These are phyloP conservation scores for Xylaria sp. DNA, from an alignment of 2,329 filamentous ascomycete genomes.

Conservation along the genomic window DNA sequence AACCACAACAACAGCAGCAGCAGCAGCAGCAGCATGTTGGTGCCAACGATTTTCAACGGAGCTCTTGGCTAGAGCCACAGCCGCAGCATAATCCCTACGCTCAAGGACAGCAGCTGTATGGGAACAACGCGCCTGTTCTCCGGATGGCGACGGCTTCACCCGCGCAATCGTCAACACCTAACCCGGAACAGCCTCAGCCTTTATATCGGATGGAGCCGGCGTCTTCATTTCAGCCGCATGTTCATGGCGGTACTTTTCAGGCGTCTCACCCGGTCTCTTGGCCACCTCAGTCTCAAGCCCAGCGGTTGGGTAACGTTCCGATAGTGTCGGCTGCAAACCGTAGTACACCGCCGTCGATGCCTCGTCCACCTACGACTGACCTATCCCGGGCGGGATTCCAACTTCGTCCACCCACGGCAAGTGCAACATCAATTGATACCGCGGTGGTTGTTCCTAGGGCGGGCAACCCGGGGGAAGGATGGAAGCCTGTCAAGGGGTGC, in stretches of 20 bases:
- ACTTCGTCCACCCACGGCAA: background rate
- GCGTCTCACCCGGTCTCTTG: slow-evolving; percentile 19
- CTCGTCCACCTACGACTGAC: slow-evolving; percentile 20
- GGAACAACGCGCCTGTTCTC: slow-evolving; percentile 16
- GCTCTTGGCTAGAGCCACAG: slow-evolving; percentile 28
- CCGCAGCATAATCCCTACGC: slow-evolving; percentile 25
- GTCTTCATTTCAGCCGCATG: slow-evolving; percentile 27
- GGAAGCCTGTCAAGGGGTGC: slow-evolving; percentile 32
- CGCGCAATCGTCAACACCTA: slow-evolving; percentile 24
- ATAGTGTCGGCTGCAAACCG: slow-evolving; percentile 10
- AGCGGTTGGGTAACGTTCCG: slow-evolving; percentile 22
- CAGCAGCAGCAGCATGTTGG: slow-evolving; percentile 18
- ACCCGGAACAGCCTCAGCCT: slow-evolving; percentile 24
- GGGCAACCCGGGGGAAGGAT: slow-evolving; percentile 17
- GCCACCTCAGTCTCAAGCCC: slow-evolving; percentile 28
- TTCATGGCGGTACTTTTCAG: slow-evolving; percentile 22
- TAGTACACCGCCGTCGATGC: slow-evolving; percentile 22
- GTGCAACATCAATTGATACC: background rate
- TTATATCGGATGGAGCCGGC: slow-evolving; percentile 28
- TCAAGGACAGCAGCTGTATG: slow-evolving; percentile 30
- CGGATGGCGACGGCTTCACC: slow-evolving; percentile 22
- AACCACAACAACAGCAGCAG: slow-evolving; percentile 18
- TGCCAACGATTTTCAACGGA: slow-evolving; percentile 26
- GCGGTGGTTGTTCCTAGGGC: slow-evolving; percentile 6
- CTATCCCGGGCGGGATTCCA: background rate